Evolutionary conservation across 176 grass and related monocot genomes (phyloP).

Genomic region (Cenchrus fungigraminus): DNA sequence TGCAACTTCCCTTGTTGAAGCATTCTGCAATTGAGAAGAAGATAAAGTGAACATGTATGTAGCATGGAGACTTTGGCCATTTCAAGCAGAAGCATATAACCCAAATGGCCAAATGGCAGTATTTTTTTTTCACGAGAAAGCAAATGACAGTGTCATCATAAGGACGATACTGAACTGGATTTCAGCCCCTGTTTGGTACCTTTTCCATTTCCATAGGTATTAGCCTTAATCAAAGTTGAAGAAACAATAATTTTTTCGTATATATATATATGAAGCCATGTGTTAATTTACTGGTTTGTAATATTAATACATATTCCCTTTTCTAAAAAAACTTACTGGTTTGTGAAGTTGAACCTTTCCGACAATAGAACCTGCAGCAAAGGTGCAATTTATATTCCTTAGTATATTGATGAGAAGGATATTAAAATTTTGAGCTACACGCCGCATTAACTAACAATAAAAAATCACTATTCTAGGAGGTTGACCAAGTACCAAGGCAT

Average conservation of each 20-base stretch:
- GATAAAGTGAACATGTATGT: background rate
- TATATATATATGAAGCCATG: slow-evolving; percentile 23
- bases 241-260: background rate
- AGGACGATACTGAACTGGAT: background rate
- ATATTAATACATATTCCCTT: too few relatives aligned
- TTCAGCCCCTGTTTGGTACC: background rate
- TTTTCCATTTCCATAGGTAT: background rate
- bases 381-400: slow-evolving; percentile 4
- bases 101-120: background rate
- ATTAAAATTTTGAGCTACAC: background rate
- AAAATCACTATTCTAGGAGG: background rate
- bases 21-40: slow-evolving; percentile 59
- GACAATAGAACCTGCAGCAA: slow-evolving; percentile 83
- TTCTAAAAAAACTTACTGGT: slow-evolving; percentile 38
- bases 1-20: slow-evolving; percentile 72
- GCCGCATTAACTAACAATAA: background rate
- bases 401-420: background rate
- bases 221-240: background rate
- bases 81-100: slow-evolving; percentile 1
- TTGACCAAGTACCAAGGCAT: slow-evolving; percentile 23
- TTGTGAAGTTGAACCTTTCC: slow-evolving; percentile 71
- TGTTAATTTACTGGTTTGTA: slow-evolving; percentile 62
- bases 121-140: slow-evolving; percentile 1
- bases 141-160: background rate
- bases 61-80: background rate